phyloP scores from a whole-genome alignment of 805 yeast species.

The Ogataea saltuana region DNA sequence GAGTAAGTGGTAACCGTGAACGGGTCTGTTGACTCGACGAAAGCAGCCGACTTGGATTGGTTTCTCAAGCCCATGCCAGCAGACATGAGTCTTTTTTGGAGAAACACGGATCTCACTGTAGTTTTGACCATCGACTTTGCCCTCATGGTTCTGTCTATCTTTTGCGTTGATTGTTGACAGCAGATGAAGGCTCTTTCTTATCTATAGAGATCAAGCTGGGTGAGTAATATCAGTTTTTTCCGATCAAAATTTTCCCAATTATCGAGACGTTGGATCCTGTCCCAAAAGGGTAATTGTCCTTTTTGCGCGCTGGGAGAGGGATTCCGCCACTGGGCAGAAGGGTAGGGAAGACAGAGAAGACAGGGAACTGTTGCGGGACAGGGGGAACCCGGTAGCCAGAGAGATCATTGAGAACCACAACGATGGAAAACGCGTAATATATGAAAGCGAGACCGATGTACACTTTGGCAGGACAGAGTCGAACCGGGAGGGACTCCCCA shows the following conservation, averaged over 20 bases:
- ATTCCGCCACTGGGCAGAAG: neutral
- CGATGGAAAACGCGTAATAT: no score
- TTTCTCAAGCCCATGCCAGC: slow-evolving; percentile 9
- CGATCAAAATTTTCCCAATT: slow-evolving; percentile 5
- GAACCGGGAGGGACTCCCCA: no score
- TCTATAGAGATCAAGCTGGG: neutral
- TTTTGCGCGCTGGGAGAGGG: slow-evolving; percentile 7
- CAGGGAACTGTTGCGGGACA: neutral
- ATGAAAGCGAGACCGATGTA: no score
- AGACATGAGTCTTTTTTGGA: slow-evolving; percentile 15
- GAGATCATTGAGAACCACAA: no score
- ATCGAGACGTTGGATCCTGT: neutral
- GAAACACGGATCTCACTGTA: neutral
- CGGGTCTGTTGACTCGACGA: slow-evolving; percentile 48
- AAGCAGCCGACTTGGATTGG: slow-evolving; percentile 35
- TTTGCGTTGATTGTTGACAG: no score
- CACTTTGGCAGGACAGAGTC: no score
- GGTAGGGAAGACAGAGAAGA: neutral
- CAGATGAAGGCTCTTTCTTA: no score
- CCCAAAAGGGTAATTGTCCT: slow-evolving; percentile 10
- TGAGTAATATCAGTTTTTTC: neutral
- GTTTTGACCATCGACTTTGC: slow-evolving; percentile 4
- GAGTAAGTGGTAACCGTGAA: slow-evolving; percentile 77
- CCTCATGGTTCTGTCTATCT: slow-evolving; percentile 7
- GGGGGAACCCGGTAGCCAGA: neutral